Percentiles rank a stretch among this genome's conserved stretches.
Conservation (phyloP, 148 eudicot species). For the Simmondsia chinensis region DNA sequence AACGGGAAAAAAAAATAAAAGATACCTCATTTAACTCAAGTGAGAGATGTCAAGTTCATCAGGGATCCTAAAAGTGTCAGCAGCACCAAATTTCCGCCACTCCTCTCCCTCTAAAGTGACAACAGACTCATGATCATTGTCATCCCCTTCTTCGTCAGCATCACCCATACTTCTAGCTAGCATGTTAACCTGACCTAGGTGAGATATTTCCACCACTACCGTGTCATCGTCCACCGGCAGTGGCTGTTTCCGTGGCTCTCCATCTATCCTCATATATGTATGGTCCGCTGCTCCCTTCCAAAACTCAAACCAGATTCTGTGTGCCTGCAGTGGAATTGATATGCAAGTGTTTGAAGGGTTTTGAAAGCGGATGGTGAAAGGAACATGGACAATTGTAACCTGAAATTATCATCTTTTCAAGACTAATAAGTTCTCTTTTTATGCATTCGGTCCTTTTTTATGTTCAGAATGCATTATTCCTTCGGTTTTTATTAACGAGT, state of each 20-base stretch:
- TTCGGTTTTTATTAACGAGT: too few species aligned
- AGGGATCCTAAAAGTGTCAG: constrained; percentile 73
- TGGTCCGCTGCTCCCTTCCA: constrained; percentile 63
- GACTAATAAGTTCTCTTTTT: too few species aligned
- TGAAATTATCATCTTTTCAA: too few species aligned
- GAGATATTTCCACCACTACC: constrained; percentile 75
- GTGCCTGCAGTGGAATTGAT: too few species aligned
- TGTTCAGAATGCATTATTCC: too few species aligned
- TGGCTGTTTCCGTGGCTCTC: constrained; percentile 98
- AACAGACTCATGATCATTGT: constrained; percentile 39
- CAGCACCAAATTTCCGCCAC: constrained; percentile 84
- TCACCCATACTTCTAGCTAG: constrained; percentile 69
- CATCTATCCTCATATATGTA: constrained; percentile 91
- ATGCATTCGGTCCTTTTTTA: too few species aligned
- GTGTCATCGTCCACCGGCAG: constrained; percentile 69
- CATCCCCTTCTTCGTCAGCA: constrained; percentile 33
- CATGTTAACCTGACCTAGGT: constrained; percentile 81
- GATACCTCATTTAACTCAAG: too few species aligned
- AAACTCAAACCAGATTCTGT: constrained; percentile 65
- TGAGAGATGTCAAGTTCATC: constrained; percentile 68
- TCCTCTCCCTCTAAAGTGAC: constrained; percentile 50
- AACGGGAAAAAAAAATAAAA: too few species aligned
- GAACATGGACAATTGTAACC: neutral
- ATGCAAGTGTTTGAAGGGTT: too few species aligned
- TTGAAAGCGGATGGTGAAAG: too few species aligned